Base-by-base conservation (phyloP, 2,329 filamentous ascomycete genomes). In the Aureobasidium sp. region DNA sequence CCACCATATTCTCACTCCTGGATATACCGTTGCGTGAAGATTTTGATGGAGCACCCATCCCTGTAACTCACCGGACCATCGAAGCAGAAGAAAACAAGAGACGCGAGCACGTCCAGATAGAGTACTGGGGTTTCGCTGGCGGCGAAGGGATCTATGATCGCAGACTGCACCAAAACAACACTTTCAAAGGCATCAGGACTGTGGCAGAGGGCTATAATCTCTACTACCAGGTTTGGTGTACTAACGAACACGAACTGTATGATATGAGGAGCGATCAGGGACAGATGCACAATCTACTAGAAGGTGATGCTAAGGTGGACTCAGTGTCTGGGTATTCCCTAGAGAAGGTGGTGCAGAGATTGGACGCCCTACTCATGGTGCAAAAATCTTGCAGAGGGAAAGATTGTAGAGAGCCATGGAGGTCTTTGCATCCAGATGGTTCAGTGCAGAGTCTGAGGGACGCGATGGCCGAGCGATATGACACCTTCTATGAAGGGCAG, bases 191-290 rank as follows among this genome's bases (percentile, higher is more conserved):
- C 1, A 61, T 72, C 2, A 65, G 70, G 9, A 39, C 72, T 7
- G 63, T 68, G 7, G 70, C 67, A 4, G 39, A 66, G 2, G 66
- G 56, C 9, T 88, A 88, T 68, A 83, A 81, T 67, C 70, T 88
- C 5, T 84, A 85, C 64, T 89, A 89, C 67, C 81, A 84, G 0
- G 84, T 88, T 0, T 89, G 86, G 86, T 89, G 87, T 68, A 87
- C 75, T 15, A 84, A 84, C 57, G 85, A 88, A 68, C 82, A 84
- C 61, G 86, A 89, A 70, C 78, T 87, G 2, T 89, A 88, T 69
- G 80, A 88, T 36, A 59, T 71, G 44, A 37, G 29, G 3, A 37
- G 49, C 3, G 64, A 66, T 41, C 55, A 59, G 3, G 47, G 47
- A 27, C 66, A 68, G 14, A 64, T 68, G 64, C 6, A 58, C 9